Evolutionary conservation across 176 grass and related monocot species (phyloP).

Genomic region (Juncus effusus): DNA sequence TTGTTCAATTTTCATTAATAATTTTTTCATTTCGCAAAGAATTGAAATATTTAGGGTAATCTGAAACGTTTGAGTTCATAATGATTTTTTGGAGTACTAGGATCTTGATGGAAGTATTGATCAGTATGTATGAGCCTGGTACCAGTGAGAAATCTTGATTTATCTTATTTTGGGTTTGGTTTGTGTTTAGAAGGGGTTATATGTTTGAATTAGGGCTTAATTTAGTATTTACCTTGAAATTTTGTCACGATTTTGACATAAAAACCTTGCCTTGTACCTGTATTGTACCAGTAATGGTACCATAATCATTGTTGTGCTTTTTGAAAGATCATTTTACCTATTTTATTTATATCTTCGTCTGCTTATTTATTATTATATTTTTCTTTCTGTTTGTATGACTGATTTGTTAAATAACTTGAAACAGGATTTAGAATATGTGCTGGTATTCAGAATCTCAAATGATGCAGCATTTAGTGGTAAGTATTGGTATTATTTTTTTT

Average conservation of each 20-base stretch:
- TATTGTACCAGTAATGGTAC: too few relatives aligned
- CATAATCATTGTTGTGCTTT: not conserved
- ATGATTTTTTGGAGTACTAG: not conserved
- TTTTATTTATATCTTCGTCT: not conserved
- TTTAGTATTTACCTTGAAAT: not conserved
- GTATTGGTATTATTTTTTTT: not conserved
- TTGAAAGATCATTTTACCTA: not conserved
- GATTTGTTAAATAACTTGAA: slow-evolving; percentile 3
- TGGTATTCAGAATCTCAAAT: slow-evolving; percentile 22
- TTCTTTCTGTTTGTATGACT: not conserved
- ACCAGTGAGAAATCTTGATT: not conserved
- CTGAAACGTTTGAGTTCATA: not conserved
- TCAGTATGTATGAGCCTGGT: not conserved
- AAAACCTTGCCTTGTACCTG: too few relatives aligned
- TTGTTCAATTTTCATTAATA: too few relatives aligned
- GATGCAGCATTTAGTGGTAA: slow-evolving; percentile 12
- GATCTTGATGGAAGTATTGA: not conserved
- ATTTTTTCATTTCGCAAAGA: too few relatives aligned
- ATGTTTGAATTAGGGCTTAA: slow-evolving; percentile 3
- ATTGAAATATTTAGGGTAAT: too few relatives aligned
- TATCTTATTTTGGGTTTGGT: not conserved
- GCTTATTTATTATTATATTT: not conserved
- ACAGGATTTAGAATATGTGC: not conserved
- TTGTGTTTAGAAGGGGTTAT: not conserved
- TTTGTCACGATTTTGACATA: too few relatives aligned